Evolutionary conservation across 805 yeast genomes (phyloP).

Genomic region (Debaryomyces tyrocola): DNA sequence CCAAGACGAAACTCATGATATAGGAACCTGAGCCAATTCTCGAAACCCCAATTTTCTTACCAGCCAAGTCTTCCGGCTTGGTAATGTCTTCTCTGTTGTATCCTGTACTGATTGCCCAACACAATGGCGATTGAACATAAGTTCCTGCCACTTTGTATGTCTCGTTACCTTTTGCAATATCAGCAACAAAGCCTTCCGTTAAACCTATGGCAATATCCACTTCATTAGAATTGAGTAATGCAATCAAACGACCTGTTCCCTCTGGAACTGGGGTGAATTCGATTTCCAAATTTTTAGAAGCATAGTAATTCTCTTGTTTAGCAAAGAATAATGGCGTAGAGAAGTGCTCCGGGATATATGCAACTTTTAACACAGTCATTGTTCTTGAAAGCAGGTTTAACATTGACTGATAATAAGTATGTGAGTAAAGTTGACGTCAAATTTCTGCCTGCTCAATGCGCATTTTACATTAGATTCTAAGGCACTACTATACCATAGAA

Average conservation of each 20-base stretch:
- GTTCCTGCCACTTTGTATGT: slow-evolving; percentile 72
- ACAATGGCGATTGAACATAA: slow-evolving; percentile 80
- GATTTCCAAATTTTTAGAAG: slow-evolving; percentile 49
- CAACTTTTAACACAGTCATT: slow-evolving; percentile 50
- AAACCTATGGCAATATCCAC: slow-evolving; percentile 84
- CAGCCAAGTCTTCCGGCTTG: slow-evolving; percentile 54
- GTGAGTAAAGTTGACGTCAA: too few relatives aligned
- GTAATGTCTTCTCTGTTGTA: slow-evolving; percentile 53
- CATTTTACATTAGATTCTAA: too few relatives aligned
- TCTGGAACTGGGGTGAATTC: slow-evolving; percentile 72
- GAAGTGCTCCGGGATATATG: slow-evolving; percentile 90
- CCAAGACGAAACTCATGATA: slow-evolving; percentile 86
- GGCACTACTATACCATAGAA: too few relatives aligned
- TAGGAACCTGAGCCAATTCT: slow-evolving; percentile 91
- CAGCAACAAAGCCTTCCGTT: slow-evolving; percentile 89
- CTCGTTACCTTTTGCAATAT: slow-evolving; percentile 68
- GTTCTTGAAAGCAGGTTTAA: neutral
- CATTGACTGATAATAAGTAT: too few relatives aligned
- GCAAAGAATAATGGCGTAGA: slow-evolving; percentile 85
- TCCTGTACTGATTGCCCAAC: slow-evolving; percentile 91
- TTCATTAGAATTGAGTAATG: slow-evolving; percentile 59
- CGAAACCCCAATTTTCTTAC: slow-evolving; percentile 71
- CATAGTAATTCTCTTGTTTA: slow-evolving; percentile 54
- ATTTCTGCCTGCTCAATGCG: too few relatives aligned
- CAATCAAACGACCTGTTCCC: slow-evolving; percentile 87